Conservation (phyloP, 805 yeast species). For the Naumovozyma baii region DNA sequence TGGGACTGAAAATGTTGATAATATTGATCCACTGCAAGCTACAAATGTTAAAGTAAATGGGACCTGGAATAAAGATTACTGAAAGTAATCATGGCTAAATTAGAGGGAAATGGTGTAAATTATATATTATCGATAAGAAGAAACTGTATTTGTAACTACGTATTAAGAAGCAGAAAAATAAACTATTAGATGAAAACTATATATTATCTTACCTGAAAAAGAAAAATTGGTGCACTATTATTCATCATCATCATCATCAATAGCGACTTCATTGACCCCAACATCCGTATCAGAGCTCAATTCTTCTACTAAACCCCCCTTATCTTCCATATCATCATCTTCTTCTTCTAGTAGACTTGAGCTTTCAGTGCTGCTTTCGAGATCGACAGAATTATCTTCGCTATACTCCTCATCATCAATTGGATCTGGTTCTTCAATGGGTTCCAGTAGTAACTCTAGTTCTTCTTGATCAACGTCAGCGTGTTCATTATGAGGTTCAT, state of each 20-base stretch:
- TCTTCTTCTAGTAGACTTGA: neutral
- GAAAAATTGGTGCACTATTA: conserved; percentile 7
- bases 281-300: neutral
- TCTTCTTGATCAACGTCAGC: conserved; percentile 15
- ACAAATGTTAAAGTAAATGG: too few relatives aligned
- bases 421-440: conserved; percentile 6
- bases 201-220: conserved; percentile 1
- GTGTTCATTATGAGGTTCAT: conserved; percentile 5
- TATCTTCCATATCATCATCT: neutral
- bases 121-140: too few relatives aligned
- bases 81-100: too few relatives aligned
- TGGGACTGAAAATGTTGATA: neutral
- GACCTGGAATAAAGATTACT: too few relatives aligned
- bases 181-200: too few relatives aligned
- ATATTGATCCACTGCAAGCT: conserved; percentile 14
- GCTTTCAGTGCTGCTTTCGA: conserved; percentile 1
- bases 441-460: conserved; percentile 1
- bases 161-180: too few relatives aligned
- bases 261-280: conserved; percentile 1
- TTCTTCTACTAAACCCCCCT: neutral
- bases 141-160: too few relatives aligned
- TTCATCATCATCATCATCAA: conserved; percentile 6
- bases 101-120: neutral
- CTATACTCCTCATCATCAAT: neutral
- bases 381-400: conserved; percentile 30